Evolutionary conservation across 495 filamentous ascomycete genomes (phyloP).

Genomic region (Bathelium albidoporum): DNA sequence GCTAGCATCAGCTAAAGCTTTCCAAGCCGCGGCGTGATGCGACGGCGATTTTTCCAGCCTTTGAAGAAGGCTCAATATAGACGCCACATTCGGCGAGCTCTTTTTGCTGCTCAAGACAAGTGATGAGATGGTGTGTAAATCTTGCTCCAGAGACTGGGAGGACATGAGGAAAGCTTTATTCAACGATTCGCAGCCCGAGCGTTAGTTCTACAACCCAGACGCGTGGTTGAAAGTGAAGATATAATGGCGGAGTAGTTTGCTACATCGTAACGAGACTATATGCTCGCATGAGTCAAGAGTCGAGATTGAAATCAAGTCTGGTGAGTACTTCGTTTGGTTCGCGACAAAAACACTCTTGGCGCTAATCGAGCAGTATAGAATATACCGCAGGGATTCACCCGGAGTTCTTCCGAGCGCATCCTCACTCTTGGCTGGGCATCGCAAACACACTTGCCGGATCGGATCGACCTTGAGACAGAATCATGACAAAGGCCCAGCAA

Average conservation of each 20-base stretch:
- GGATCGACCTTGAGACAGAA: background rate
- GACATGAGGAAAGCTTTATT: background rate
- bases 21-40: background rate
- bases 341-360: background rate
- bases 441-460: background rate
- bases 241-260: background rate
- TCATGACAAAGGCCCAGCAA: slow-evolving; percentile 91
- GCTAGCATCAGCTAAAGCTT: background rate
- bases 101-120: background rate
- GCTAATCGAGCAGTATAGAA: no score
- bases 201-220: no score
- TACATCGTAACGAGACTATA: background rate
- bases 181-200: background rate
- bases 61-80: background rate
- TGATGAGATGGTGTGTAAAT: background rate
- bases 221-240: no score
- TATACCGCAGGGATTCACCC: background rate
- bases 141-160: background rate
- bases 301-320: background rate
- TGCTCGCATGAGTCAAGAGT: background rate
- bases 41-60: background rate
- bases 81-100: background rate
- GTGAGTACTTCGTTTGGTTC: background rate
- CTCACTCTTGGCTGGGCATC: background rate
- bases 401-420: background rate